Conservation (phyloP, 495 filamentous ascomycete genomes). For the Penicillium subrubescens region DNA sequence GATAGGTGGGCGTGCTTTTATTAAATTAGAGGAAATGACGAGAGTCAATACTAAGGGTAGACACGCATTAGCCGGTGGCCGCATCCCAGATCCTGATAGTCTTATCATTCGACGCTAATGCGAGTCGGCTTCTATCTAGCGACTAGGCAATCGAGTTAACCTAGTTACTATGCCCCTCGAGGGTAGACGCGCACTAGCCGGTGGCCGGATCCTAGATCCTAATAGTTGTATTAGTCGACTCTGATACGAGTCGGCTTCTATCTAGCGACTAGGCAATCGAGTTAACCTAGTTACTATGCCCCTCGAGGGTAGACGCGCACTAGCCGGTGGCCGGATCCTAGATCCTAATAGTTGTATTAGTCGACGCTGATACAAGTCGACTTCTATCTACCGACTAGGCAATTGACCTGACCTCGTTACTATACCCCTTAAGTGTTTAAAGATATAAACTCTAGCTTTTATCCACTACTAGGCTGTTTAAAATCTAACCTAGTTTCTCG, state of each 20-base stretch:
- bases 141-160: conserved; percentile 5
- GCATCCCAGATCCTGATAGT: not conserved
- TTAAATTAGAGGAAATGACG: no score
- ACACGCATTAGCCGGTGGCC: not conserved
- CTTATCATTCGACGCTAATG: no score
- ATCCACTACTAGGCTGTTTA: not conserved
- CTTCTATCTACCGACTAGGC: conserved; percentile 12
- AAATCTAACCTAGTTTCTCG: not conserved
- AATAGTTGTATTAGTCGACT: not conserved
- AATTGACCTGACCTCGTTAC: not conserved
- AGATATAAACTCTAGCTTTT: conserved; percentile 18
- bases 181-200: not conserved
- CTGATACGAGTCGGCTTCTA: conserved; percentile 18
- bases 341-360: conserved; percentile 10
- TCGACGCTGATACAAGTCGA: conserved; percentile 11
- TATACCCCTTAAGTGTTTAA: conserved; percentile 12
- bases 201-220: conserved; percentile 7
- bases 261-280: conserved; percentile 19
- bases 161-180: no score
- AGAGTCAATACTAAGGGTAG: no score
- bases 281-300: conserved; percentile 5
- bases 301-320: no score
- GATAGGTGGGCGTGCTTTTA: no score
- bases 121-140: conserved; percentile 4
- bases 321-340: conserved; percentile 10